phyloP scores from a whole-genome alignment of 2,329 filamentous ascomycete species.

The Peltaster fructicola region DNA sequence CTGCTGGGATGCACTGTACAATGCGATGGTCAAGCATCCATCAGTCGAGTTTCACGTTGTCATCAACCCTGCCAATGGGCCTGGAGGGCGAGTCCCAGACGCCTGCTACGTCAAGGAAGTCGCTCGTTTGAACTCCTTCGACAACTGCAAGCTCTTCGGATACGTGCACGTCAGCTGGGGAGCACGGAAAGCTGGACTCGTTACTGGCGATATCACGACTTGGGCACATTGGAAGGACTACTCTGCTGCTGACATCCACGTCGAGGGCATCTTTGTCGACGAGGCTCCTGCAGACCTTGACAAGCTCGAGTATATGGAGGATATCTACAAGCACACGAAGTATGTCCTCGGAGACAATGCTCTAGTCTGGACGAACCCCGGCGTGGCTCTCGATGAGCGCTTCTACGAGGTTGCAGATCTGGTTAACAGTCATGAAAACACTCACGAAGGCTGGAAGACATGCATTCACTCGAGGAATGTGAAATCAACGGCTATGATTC shows the following conservation, averaged over 20 bases:
- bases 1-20: constrained; percentile 12
- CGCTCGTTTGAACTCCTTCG: constrained; percentile 9
- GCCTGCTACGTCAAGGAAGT: constrained; percentile 11
- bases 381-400: constrained; percentile 3
- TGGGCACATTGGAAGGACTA: constrained; percentile 7
- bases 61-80: constrained; percentile 15
- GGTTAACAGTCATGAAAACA: too few species aligned
- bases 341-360: constrained; percentile 2
- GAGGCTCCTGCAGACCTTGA: constrained; percentile 9
- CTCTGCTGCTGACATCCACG: constrained; percentile 8
- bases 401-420: constrained; percentile 6
- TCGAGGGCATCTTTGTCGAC: constrained; percentile 16
- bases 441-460: too few species aligned
- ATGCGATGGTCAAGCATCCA: constrained; percentile 10
- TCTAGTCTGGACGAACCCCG: constrained; percentile 5
- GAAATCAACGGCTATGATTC: too few species aligned
- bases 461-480: too few species aligned
- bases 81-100: constrained; percentile 10
- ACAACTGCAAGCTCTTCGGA: constrained; percentile 13
- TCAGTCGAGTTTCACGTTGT: constrained; percentile 14
- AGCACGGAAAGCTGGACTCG: constrained; percentile 8
- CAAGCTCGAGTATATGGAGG: constrained; percentile 4
- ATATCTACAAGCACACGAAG: constrained; percentile 3
- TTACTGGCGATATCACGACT: constrained; percentile 7
- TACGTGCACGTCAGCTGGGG: constrained; percentile 15